These are phyloP conservation scores for Salvia miltiorrhiza DNA, from an alignment of 257 asterid genomes.

Conservation along the genomic window DNA sequence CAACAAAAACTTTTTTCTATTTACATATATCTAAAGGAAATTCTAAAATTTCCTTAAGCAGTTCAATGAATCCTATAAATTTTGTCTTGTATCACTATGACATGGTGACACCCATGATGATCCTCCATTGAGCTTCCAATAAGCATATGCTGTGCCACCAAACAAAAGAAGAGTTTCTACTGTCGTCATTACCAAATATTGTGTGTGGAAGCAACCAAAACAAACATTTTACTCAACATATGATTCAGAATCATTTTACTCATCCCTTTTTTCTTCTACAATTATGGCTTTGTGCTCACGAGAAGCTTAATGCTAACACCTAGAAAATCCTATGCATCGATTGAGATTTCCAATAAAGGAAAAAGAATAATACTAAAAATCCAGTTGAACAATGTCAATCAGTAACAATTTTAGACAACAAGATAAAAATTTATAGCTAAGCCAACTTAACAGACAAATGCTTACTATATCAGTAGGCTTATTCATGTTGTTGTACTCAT, in stretches of 20 bases:
- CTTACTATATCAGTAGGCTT: conserved; percentile 97
- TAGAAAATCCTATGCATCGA: background rate
- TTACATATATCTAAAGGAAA: background rate
- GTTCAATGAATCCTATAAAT: background rate
- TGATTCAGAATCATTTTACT: background rate
- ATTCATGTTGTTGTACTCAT: conserved; percentile 89
- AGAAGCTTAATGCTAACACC: background rate
- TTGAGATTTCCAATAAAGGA: background rate
- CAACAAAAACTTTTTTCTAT: background rate
- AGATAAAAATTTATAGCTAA: background rate
- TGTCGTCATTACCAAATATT: conserved; percentile 1
- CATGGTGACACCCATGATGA: no score
- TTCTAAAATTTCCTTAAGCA: background rate
- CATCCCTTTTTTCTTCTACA: background rate
- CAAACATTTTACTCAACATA: background rate
- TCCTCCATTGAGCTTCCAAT: background rate
- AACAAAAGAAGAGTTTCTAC: background rate
- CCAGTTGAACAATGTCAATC: conserved; percentile 7
- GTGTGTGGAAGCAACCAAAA: background rate
- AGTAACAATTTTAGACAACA: background rate
- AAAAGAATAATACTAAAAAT: background rate
- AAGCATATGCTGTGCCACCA: background rate
- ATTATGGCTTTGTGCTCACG: background rate
- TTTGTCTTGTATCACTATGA: conserved; percentile 9
- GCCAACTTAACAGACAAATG: background rate